These are phyloP conservation scores for Sphaerulina vaccinii DNA, from an alignment of 2,329 filamentous ascomycete genomes.

Conservation along the genomic window DNA sequence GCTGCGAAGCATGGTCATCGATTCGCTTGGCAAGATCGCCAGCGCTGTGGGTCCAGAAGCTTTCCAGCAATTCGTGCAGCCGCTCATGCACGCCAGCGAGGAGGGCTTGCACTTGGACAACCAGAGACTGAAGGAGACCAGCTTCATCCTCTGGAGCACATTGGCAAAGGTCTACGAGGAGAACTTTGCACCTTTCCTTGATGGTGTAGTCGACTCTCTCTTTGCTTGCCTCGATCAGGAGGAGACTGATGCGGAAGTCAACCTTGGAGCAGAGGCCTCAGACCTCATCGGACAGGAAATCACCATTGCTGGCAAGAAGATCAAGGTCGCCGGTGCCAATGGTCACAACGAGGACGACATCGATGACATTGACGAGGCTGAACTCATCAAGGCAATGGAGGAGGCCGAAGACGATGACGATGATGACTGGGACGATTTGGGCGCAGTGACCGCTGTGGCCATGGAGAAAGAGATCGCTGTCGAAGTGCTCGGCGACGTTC, in stretches of 20 bases:
- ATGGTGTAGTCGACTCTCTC: conserved; percentile 74
- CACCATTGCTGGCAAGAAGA: conserved; percentile 76
- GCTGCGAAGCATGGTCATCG: conserved; percentile 83
- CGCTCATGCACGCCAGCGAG: conserved; percentile 88
- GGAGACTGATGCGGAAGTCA: conserved; percentile 75
- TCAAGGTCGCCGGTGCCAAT: conserved; percentile 69
- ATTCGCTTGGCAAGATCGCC: conserved; percentile 91
- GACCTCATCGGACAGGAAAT: conserved; percentile 75
- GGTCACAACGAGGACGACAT: conserved; percentile 46
- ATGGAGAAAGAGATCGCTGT: conserved; percentile 97
- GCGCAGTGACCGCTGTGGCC: conserved; percentile 81
- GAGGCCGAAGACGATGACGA: conserved; percentile 57
- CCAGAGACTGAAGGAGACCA: conserved; percentile 88
- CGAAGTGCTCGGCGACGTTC: conserved; percentile 89
- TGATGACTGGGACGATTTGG: conserved; percentile 79
- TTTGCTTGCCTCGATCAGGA: conserved; percentile 86
- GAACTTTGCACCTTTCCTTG: conserved; percentile 74
- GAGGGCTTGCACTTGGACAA: conserved; percentile 87
- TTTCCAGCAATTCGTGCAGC: conserved; percentile 88
- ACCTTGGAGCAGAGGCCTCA: conserved; percentile 70
- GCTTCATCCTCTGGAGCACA: conserved; percentile 94
- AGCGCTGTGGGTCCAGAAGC: conserved; percentile 78
- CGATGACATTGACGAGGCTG: conserved; percentile 58
- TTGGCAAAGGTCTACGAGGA: conserved; percentile 91
- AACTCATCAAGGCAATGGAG: conserved; percentile 52